Evolutionary conservation across 1,284 basidiomycete species (phyloP).

Genomic region (Boletus sp.): DNA sequence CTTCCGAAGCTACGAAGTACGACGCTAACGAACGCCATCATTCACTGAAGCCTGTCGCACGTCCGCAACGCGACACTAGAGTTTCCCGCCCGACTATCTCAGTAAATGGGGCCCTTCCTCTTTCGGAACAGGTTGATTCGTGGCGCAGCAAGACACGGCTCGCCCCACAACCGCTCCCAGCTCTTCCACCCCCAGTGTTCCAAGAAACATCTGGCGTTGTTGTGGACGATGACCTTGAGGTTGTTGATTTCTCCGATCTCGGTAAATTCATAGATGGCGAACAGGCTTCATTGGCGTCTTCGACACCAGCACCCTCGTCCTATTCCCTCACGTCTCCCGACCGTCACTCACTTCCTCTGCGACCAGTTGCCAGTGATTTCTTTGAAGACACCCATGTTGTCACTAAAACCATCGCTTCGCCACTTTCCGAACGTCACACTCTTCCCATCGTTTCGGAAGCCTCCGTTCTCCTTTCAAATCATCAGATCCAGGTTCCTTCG

Average conservation of each 20-base stretch:
- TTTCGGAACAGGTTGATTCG: conserved; percentile 46
- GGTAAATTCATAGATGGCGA: conserved; percentile 56
- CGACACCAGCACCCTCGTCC: conserved; percentile 17
- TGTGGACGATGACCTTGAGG: conserved; percentile 60
- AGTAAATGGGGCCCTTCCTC: conserved; percentile 24
- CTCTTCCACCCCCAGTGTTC: conserved; percentile 38
- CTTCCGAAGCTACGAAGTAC: conserved; percentile 2
- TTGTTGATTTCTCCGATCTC: conserved; percentile 74
- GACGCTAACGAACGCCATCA: conserved; percentile 29
- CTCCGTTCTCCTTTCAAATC: conserved; percentile 7
- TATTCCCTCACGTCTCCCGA: conserved; percentile 18
- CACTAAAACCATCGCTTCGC: conserved; percentile 32
- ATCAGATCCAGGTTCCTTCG: conserved; percentile 9
- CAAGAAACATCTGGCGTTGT: conserved; percentile 44
- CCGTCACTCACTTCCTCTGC: conserved; percentile 27
- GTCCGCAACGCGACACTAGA: conserved; percentile 25
- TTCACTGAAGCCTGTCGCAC: conserved; percentile 30
- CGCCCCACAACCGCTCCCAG: conserved; percentile 22
- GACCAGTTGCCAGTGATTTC: conserved; percentile 65
- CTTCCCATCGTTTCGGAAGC: conserved; percentile 23
- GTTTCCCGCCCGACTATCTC: conserved; percentile 25
- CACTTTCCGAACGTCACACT: conserved; percentile 16
- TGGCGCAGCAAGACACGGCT: conserved; percentile 56
- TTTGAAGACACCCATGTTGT: conserved; percentile 48
- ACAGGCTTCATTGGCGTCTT: conserved; percentile 10